Conservation (phyloP, 371 early-diverging fungal genomes). For the Sporodiniella umbellata region DNA sequence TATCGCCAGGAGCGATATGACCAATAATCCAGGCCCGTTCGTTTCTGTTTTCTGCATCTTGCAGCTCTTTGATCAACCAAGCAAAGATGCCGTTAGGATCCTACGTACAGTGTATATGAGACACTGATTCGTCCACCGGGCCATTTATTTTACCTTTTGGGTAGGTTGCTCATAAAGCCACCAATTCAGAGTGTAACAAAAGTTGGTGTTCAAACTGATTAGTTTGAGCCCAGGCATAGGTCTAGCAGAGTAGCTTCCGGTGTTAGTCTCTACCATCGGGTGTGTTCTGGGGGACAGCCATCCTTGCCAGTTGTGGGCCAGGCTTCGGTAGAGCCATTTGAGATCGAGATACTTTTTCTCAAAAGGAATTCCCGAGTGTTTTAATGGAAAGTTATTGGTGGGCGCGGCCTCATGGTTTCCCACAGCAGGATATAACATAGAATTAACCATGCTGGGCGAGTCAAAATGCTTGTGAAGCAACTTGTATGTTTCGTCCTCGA, state of each 20-base stretch:
- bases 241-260: constrained; percentile 46
- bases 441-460: constrained; percentile 22
- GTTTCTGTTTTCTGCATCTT: constrained; percentile 49
- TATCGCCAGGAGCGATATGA: constrained; percentile 53
- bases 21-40: constrained; percentile 62
- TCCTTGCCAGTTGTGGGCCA: constrained; percentile 49
- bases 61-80: constrained; percentile 52
- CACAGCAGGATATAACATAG: constrained; percentile 51
- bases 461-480: constrained; percentile 43
- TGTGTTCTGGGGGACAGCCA: constrained; percentile 39
- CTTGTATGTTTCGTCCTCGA: constrained; percentile 36
- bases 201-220: constrained; percentile 63
- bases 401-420: constrained; percentile 59
- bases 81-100: constrained; percentile 53
- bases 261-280: constrained; percentile 29
- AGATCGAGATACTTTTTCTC: constrained; percentile 30
- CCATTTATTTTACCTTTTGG: constrained; percentile 24
- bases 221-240: constrained; percentile 48
- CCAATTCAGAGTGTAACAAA: constrained; percentile 58
- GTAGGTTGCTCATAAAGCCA: constrained; percentile 41
- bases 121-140: too few species aligned
- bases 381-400: constrained; percentile 47
- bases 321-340: constrained; percentile 46
- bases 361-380: constrained; percentile 25
- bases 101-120: too few species aligned